Percentiles rank a stretch among this genome's conserved stretches.
Evolutionary conservation across 1,284 basidiomycete genomes (phyloP).

Genomic region (Boletus hoseneyae): DNA sequence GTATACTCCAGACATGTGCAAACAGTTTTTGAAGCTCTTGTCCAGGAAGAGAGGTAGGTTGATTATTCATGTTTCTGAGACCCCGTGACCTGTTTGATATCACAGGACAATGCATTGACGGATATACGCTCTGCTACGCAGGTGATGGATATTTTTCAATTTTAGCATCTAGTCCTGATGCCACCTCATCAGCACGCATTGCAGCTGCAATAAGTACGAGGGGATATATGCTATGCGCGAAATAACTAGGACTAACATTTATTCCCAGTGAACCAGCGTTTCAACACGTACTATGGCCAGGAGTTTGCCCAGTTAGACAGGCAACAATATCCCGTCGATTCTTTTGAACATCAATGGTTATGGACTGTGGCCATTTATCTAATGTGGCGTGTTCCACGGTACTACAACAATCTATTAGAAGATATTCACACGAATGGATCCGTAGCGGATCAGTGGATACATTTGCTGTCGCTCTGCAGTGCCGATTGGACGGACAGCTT

Average conservation of each 20-base stretch:
- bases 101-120: conserved; percentile 13
- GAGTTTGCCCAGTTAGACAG: background rate
- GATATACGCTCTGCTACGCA: conserved; percentile 22
- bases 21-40: conserved; percentile 14
- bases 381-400: background rate
- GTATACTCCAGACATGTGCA: conserved; percentile 31
- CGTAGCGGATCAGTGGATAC: background rate
- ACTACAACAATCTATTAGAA: background rate
- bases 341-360: background rate
- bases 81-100: background rate
- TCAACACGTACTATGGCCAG: background rate
- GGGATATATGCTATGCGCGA: background rate
- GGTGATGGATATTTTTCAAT: conserved; percentile 10
- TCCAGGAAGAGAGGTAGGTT: conserved; percentile 10
- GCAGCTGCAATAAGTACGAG: conserved; percentile 9
- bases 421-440: background rate
- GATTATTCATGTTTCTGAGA: background rate
- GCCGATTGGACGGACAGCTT: background rate
- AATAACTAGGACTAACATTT: background rate
- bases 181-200: conserved; percentile 10
- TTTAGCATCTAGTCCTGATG: background rate
- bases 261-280: background rate
- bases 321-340: background rate
- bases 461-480: background rate
- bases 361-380: background rate